Evolutionary conservation across 75 land plant genomes (phyloP).

Genomic region (Isoetes taiwanensis): DNA sequence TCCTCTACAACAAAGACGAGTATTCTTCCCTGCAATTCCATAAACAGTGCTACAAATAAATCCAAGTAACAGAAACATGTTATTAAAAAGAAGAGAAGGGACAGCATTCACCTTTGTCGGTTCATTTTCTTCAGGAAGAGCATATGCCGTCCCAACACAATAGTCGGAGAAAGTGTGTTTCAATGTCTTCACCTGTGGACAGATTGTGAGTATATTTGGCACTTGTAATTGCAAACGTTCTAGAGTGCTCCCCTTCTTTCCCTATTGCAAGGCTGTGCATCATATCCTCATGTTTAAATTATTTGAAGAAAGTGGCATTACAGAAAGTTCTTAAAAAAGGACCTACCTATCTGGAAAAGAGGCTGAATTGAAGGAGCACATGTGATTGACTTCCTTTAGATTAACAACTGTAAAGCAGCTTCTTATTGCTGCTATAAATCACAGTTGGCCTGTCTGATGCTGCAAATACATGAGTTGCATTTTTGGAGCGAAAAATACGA

Average conservation of each 20-base stretch:
- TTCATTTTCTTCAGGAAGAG: slow-evolving; percentile 87
- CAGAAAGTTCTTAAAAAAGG: not conserved
- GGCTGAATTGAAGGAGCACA: slow-evolving; percentile 99
- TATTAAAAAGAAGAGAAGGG: not conserved
- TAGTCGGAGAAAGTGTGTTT: slow-evolving; percentile 79
- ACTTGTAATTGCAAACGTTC: slow-evolving; percentile 82
- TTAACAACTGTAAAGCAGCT: slow-evolving; percentile 92
- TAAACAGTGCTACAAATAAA: not conserved
- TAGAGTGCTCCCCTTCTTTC: slow-evolving; percentile 88
- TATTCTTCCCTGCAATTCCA: slow-evolving; percentile 93
- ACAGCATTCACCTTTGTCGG: slow-evolving; percentile 69
- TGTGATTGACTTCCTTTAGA: slow-evolving; percentile 93
- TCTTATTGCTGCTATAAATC: slow-evolving; percentile 93
- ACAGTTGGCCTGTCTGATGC: slow-evolving; percentile 99
- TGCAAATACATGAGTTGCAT: slow-evolving; percentile 94
- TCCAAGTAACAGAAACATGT: not conserved
- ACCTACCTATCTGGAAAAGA: slow-evolving; percentile 97
- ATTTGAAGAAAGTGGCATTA: not conserved
- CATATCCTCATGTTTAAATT: not conserved
- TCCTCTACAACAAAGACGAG: slow-evolving; percentile 61
- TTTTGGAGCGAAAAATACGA: slow-evolving; percentile 85
- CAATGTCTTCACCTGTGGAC: slow-evolving; percentile 63
- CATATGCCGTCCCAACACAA: slow-evolving; percentile 97
- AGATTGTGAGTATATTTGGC: slow-evolving; percentile 33
- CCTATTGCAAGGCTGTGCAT: slow-evolving; percentile 98